phyloP scores from a whole-genome alignment of 148 eudicot genomes.

The Simmondsia chinensis region DNA sequence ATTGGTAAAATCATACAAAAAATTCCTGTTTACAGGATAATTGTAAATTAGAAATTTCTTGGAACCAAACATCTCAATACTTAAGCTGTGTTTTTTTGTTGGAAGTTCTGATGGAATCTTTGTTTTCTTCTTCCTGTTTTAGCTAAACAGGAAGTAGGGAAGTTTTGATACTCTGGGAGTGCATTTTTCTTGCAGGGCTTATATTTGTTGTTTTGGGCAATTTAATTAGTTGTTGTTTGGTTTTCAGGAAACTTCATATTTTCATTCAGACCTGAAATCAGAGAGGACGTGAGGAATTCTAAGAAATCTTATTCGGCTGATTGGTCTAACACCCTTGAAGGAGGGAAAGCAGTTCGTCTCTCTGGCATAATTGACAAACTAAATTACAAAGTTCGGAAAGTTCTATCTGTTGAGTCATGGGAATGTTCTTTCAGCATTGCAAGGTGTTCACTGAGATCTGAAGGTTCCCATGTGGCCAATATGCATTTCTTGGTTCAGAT shows the following conservation, averaged over 20 bases:
- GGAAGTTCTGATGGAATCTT: no score
- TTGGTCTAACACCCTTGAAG: slow-evolving; percentile 80
- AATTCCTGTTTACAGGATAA: no score
- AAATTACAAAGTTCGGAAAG: slow-evolving; percentile 72
- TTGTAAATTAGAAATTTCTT: no score
- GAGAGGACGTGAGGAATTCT: slow-evolving; percentile 16
- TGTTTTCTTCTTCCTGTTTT: no score
- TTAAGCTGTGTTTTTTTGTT: no score
- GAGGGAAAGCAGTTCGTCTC: slow-evolving; percentile 76
- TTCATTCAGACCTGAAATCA: slow-evolving; percentile 70
- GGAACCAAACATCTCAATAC: no score
- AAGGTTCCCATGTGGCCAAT: slow-evolving; percentile 35
- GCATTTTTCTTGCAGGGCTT: no score
- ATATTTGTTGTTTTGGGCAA: no score
- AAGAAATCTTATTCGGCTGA: slow-evolving; percentile 36
- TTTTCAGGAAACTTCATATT: slow-evolving; percentile 82
- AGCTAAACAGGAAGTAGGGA: no score
- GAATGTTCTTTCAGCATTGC: slow-evolving; percentile 58
- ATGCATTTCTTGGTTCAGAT: slow-evolving; percentile 80
- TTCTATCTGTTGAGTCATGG: slow-evolving; percentile 46
- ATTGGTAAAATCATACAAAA: no score
- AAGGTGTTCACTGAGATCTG: slow-evolving; percentile 49
- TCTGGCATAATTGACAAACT: slow-evolving; percentile 88
- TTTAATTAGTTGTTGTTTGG: no score
- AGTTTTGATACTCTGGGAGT: no score